Conservation (phyloP, 176 grass and related monocot genomes). For the Oryza brachyantha region DNA sequence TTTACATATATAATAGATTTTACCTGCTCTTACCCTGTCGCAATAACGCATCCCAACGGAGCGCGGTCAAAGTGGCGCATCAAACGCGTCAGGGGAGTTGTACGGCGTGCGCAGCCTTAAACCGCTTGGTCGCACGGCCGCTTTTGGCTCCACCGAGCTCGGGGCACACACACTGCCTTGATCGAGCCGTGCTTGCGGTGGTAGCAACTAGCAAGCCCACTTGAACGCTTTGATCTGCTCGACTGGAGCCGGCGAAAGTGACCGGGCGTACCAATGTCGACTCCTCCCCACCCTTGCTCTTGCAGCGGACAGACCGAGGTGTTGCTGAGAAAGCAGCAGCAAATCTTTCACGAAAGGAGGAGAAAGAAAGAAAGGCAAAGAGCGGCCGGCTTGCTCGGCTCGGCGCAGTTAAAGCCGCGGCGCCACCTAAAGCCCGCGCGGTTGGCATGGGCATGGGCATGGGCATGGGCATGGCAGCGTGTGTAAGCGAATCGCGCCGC, state of each 20-base stretch:
- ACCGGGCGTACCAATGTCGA: constrained; percentile 1
- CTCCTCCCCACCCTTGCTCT: neutral
- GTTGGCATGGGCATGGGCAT: neutral
- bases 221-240: neutral
- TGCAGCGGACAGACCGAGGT: constrained; percentile 48
- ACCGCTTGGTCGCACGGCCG: neutral
- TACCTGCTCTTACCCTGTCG: no score
- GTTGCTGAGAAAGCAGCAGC: constrained; percentile 13
- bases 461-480: neutral
- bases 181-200: neutral
- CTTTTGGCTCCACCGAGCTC: neutral
- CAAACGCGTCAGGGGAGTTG: constrained; percentile 9
- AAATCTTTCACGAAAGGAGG: constrained; percentile 36
- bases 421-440: neutral
- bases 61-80: constrained; percentile 32
- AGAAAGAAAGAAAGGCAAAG: constrained; percentile 8
- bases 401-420: neutral
- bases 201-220: neutral
- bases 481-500: no score
- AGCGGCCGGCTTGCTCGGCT: neutral
- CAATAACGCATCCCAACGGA: constrained; percentile 35
- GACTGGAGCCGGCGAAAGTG: constrained; percentile 21
- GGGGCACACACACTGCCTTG: neutral
- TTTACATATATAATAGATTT: no score
- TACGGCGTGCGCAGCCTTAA: constrained; percentile 34